phyloP scores from a whole-genome alignment of 257 asterid genomes.

The Solanum arcanum region DNA sequence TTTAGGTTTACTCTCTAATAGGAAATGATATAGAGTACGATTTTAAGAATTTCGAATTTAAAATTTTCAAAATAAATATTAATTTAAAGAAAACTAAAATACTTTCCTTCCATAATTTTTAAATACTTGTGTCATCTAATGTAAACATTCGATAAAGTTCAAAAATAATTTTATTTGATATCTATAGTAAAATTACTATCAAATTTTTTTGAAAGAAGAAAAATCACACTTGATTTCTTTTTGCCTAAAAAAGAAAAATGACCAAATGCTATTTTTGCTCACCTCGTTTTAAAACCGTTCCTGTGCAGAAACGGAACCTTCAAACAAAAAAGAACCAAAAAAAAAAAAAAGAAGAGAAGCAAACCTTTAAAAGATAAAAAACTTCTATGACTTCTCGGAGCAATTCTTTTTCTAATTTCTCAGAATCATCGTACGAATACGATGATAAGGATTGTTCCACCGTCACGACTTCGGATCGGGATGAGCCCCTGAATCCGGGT shows the following conservation, averaged over 20 bases:
- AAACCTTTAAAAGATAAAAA: background rate
- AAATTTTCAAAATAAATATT: background rate
- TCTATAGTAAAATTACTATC: background rate
- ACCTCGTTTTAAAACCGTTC: background rate
- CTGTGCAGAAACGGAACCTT: background rate
- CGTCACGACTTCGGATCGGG: background rate
- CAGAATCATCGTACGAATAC: background rate
- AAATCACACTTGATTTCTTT: background rate
- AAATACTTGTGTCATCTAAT: background rate
- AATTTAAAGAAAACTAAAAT: background rate
- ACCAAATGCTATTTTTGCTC: background rate
- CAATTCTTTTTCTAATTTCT: background rate
- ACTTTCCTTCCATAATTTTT: background rate
- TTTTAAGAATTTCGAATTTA: background rate
- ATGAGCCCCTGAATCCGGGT: background rate
- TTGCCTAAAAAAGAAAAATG: background rate
- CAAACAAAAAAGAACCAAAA: background rate
- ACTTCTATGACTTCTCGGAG: background rate
- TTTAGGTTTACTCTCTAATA: background rate
- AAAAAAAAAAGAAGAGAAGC: background rate
- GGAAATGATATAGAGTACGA: background rate
- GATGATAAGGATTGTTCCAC: background rate
- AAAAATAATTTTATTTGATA: background rate
- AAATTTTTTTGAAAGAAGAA: background rate
- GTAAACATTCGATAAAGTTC: background rate